Conservation (phyloP, 345 rosid species). For the Isatis tinctoria region DNA sequence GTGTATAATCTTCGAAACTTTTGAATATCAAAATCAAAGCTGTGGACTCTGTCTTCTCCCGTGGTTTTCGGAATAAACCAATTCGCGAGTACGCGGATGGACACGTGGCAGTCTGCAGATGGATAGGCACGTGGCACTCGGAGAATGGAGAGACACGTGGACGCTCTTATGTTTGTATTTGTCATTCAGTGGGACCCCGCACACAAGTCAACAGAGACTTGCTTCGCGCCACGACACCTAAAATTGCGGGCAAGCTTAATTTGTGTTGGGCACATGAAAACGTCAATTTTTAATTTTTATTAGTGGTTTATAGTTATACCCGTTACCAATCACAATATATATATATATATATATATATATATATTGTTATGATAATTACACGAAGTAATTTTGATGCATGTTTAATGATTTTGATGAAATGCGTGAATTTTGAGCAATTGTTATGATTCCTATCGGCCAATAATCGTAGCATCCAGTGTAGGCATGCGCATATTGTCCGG, state of each 20-base stretch:
- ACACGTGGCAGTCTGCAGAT: neutral
- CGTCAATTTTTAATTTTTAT: neutral
- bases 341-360: too few species aligned
- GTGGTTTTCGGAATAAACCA: neutral
- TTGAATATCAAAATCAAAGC: neutral
- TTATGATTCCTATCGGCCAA: neutral
- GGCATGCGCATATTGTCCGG: too few species aligned
- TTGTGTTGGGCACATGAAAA: too few species aligned
- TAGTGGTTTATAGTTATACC: neutral
- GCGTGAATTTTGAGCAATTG: neutral
- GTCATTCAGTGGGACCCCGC: neutral
- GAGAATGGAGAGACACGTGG: constrained; percentile 6
- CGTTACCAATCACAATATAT: neutral
- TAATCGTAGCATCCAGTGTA: neutral
- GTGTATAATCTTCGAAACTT: neutral
- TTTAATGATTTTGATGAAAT: too few species aligned
- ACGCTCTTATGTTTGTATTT: neutral
- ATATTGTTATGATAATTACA: too few species aligned
- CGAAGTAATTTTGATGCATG: too few species aligned
- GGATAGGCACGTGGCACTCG: neutral
- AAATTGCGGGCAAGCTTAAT: neutral
- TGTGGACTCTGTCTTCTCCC: neutral
- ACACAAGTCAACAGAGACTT: neutral
- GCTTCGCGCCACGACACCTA: neutral
- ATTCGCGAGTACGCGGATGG: neutral